phyloP scores from a whole-genome alignment of 371 early-diverging fungal species.

The Rhizopus arrhizus region DNA sequence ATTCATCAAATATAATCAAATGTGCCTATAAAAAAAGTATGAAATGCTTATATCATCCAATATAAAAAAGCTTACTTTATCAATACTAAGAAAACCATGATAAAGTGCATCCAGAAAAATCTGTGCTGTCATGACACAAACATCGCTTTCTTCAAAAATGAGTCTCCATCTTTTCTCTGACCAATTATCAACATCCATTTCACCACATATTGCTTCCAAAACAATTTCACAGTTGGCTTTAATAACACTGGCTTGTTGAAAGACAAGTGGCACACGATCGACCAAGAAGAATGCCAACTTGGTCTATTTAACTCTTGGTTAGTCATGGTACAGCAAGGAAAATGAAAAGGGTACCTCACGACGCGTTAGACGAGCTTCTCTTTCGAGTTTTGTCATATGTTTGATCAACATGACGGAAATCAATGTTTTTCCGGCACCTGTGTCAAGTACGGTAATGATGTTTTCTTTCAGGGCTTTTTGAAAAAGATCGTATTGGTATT shows the following conservation, averaged over 20 bases:
- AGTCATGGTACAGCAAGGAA: too few relatives aligned
- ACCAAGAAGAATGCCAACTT: constrained; percentile 81
- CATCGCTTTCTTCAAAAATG: constrained; percentile 62
- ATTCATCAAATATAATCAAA: constrained; percentile 91
- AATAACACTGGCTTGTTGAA: constrained; percentile 82
- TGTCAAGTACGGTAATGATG: constrained; percentile 86
- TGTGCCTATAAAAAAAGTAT: constrained; percentile 51
- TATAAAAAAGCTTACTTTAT: constrained; percentile 46
- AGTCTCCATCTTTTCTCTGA: constrained; percentile 61
- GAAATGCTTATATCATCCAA: neutral
- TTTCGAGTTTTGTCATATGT: constrained; percentile 56
- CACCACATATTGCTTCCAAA: constrained; percentile 69
- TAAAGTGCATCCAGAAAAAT: constrained; percentile 78
- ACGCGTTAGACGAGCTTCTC: constrained; percentile 30
- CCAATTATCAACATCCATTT: constrained; percentile 69
- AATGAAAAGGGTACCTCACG: constrained; percentile 33
- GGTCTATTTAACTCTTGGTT: constrained; percentile 20
- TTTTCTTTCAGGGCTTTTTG: constrained; percentile 69
- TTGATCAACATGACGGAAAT: constrained; percentile 86
- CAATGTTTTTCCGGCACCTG: constrained; percentile 93
- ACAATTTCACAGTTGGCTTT: constrained; percentile 60
- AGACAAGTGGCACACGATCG: constrained; percentile 82
- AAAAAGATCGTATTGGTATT: constrained; percentile 81
- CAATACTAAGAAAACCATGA: constrained; percentile 67
- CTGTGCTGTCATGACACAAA: constrained; percentile 88